phyloP scores from a whole-genome alignment of 2,329 filamentous ascomycete species.

The Pochonia chlamydosporia region DNA sequence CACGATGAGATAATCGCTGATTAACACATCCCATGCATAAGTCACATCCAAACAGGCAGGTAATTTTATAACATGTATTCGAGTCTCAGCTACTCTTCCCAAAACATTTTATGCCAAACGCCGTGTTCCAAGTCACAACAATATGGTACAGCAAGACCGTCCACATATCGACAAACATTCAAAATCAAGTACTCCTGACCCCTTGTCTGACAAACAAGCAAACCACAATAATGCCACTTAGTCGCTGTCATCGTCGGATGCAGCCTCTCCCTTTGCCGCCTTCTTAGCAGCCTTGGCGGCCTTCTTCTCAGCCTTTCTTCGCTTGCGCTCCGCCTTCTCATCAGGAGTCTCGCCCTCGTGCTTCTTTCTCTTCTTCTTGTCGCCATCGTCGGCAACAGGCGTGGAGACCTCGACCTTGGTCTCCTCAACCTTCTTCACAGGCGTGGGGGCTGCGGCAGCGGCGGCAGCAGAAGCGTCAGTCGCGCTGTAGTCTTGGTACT shows the following conservation, averaged over 20 bases:
- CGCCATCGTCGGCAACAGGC: conserved; percentile 44
- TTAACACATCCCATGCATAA: no score
- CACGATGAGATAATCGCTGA: no score
- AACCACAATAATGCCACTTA: conserved; percentile 1
- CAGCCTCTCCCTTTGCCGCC: conserved; percentile 43
- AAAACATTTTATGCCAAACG: conserved; percentile 16
- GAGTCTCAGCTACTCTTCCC: conserved; percentile 6
- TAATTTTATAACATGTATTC: conserved; percentile 2
- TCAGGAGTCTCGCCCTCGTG: conserved; percentile 71
- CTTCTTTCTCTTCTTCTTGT: conserved; percentile 70
- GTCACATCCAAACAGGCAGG: neutral
- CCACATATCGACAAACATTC: conserved; percentile 12
- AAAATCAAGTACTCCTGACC: conserved; percentile 5
- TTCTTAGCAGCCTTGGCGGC: conserved; percentile 52
- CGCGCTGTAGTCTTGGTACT: conserved; percentile 85
- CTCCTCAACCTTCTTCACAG: conserved; percentile 29
- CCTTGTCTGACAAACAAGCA: neutral
- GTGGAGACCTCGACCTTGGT: conserved; percentile 28
- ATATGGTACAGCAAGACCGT: conserved; percentile 16
- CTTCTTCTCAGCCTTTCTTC: conserved; percentile 56
- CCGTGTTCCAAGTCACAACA: conserved; percentile 13
- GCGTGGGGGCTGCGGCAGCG: conserved; percentile 31
- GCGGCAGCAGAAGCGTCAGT: conserved; percentile 39
- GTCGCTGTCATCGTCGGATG: conserved; percentile 37
- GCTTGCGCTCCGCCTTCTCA: conserved; percentile 57